These are phyloP conservation scores for Metschnikowia santaceciliae DNA, from an alignment of 805 yeast species.

Conservation along the genomic window DNA sequence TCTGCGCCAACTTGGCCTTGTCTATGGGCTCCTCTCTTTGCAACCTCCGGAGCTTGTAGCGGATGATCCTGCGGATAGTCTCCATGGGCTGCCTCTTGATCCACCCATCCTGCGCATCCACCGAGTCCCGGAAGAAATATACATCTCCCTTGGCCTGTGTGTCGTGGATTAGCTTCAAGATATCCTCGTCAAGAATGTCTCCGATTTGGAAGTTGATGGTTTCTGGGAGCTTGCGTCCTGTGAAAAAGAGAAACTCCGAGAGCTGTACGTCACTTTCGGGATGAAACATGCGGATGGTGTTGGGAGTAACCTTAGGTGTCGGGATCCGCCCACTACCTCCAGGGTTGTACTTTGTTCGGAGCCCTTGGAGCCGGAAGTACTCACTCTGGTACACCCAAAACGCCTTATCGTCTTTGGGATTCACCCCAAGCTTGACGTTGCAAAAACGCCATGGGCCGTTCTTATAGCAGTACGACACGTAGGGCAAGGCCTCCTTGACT, in stretches of 20 bases:
- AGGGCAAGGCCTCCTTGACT: conserved; percentile 76
- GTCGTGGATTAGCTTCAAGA: conserved; percentile 40
- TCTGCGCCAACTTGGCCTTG: conserved; percentile 37
- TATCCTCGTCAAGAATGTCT: conserved; percentile 66
- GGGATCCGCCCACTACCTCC: background rate
- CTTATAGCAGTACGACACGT: conserved; percentile 73
- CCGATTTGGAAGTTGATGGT: conserved; percentile 76
- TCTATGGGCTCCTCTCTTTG: conserved; percentile 49
- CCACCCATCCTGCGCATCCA: conserved; percentile 78
- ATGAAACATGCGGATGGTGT: conserved; percentile 18
- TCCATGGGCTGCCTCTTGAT: conserved; percentile 55
- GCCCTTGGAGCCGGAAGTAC: conserved; percentile 58
- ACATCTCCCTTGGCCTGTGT: conserved; percentile 29
- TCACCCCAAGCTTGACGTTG: conserved; percentile 71
- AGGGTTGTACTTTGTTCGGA: conserved; percentile 15
- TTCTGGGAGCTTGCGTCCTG: conserved; percentile 66
- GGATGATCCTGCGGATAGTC: conserved; percentile 62
- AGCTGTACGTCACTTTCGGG: conserved; percentile 20
- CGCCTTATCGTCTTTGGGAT: conserved; percentile 57
- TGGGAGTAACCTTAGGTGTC: conserved; percentile 23
- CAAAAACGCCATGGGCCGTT: conserved; percentile 96
- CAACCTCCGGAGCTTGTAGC: conserved; percentile 65
- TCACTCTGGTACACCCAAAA: conserved; percentile 78
- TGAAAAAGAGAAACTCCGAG: conserved; percentile 51
- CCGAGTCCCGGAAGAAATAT: conserved; percentile 28